Base-by-base conservation (phyloP, 768 basidiomycete genomes). In the Mycena indigotica region DNA sequence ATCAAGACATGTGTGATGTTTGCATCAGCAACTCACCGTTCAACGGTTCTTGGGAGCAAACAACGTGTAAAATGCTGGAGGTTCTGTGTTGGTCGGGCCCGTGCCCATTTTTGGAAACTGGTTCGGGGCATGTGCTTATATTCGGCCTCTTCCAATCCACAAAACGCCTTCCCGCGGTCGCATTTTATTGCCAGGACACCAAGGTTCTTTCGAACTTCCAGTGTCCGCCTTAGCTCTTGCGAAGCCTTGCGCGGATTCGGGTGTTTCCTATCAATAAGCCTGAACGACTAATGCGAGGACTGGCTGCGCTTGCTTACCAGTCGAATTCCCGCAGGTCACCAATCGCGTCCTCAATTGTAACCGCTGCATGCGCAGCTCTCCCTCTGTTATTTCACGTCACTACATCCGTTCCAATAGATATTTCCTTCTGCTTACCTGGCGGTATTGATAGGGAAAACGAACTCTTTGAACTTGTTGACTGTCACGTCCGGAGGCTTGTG, bases 321-420 rank as follows among this genome's bases (percentile, higher is more conserved):
- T 93, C 87, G 67, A 87, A 93, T 3, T 70, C 77, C 2, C 82
- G 84, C 8, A 93, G 74, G 67, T 93, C 91, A 2, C 79, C 74
- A 49, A 93, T 90, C 1, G 91, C 89, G 66, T 91, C 89, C 21
- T 82, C 79, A 39, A 91, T 80, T 0, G 83, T 81, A 21, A 91
- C 82, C 61, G 75, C 75, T 6, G 72, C 74, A 66, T 86, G 83
- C 0, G 82, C 80, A 1, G 85, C 85, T 2, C 76, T 77, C 0
- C 89, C 89, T 21, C 63, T 44, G 21, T 23, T 16, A 44, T n/a
- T 8, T 13, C 12, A 8, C 13, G 41, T 44, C 41, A 44, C 12
- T 23, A 19, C 21, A 44, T 16, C 41, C 32, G 10, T 17, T 17
- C 17, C 32, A 35, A 8, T 44, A 44, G 15, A 44, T 21, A 44